These are phyloP conservation scores for Podospora comata DNA, from an alignment of 495 filamentous ascomycete species.

Conservation along the genomic window DNA sequence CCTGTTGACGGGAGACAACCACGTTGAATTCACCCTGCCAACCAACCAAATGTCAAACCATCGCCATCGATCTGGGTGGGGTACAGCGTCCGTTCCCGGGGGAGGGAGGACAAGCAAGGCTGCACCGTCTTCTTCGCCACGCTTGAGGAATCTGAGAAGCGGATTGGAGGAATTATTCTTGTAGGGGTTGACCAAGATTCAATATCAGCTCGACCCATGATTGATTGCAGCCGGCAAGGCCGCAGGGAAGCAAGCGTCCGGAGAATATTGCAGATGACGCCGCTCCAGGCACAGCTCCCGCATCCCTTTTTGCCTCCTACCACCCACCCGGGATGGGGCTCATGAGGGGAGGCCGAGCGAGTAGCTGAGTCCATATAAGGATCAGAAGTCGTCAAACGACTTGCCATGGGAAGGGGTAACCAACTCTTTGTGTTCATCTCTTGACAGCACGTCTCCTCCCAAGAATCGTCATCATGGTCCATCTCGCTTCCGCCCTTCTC, in stretches of 20 bases:
- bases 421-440: slow-evolving; percentile 4
- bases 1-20: not conserved
- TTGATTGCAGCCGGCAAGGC: slow-evolving; percentile 34
- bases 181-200: slow-evolving; percentile 18
- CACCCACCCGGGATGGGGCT: slow-evolving; percentile 18
- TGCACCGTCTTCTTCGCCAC: slow-evolving; percentile 9
- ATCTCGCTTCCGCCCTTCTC: slow-evolving; percentile 41
- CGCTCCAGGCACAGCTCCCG: slow-evolving; percentile 16
- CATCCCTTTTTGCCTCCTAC: slow-evolving; percentile 2
- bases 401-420: not conserved
- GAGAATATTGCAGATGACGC: slow-evolving; percentile 16
- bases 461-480: slow-evolving; percentile 37
- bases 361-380: slow-evolving; percentile 8
- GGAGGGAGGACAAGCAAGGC: slow-evolving; percentile 11
- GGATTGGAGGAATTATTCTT: slow-evolving; percentile 10
- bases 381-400: slow-evolving; percentile 7
- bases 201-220: slow-evolving; percentile 20
- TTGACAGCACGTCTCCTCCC: slow-evolving; percentile 1
- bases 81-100: slow-evolving; percentile 14
- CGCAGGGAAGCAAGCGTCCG: slow-evolving; percentile 25
- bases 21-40: slow-evolving; percentile 1
- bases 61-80: not conserved
- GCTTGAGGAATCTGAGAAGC: not conserved
- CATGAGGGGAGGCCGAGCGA: not conserved
- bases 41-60: slow-evolving; percentile 5